Evolutionary conservation across 2,329 filamentous ascomycete genomes (phyloP), one percentile per base, ranked within the genome.

Genomic region (Claviceps quebecensis): DNA sequence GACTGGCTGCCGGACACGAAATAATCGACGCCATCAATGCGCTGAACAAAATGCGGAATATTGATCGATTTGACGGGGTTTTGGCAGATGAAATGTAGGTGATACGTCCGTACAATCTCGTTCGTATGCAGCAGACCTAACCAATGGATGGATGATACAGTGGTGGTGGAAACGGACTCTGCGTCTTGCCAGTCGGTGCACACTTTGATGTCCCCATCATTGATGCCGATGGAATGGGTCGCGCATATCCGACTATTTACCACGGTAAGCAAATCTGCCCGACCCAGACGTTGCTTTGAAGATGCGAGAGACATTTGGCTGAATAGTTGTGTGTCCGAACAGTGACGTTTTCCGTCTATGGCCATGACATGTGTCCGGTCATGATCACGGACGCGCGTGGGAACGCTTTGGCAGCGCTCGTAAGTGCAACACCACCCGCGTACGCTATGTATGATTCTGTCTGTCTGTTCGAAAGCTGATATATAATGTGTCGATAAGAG

Each of bases 341-440:
- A 69, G 67, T 63, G 11, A 68, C 63, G 0, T 64, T 67, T 19
- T 69, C 66, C 48, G 64, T 70, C 0, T 69, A 69, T 19, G 68
- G 67, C 0, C 59, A 68, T 16, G 59, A 64, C 1, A 57, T 69
- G 5, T 57, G 59, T 0, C 69, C 69, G 0, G 69, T 67, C 22
- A 61, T 64, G 0, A 59, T 70, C 16, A 62, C 67, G 2, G 67
- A 70, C 47, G 66, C 63, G 1, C 59, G 63, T 16, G 66, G 66
- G 39, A 69, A 70, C 45, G 59, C 60, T 2, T 59, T 58, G 23
- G 59, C 69, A 0, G 58, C 68, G 14, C 64, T 64, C 59, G 63
- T 62, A 53, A 45, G 59, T 22, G 13, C 13, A 43, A 14, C 41
- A 5, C 4, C 5, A 7, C 19, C 13, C 19, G 17, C 9, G 3